phyloP scores from a whole-genome alignment of 257 asterid species.

The Solanum megistacrolobum region DNA sequence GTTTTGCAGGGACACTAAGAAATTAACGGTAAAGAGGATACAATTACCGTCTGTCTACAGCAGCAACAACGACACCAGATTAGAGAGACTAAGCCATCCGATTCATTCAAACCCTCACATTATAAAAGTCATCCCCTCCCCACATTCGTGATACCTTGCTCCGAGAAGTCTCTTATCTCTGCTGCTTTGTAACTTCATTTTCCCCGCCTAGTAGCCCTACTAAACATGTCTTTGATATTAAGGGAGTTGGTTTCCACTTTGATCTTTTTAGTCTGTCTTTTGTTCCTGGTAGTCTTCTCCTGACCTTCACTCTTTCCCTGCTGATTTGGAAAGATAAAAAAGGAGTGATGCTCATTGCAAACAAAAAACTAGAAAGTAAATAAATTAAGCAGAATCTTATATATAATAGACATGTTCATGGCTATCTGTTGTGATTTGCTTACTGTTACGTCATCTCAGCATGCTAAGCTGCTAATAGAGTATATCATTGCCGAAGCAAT shows the following conservation, averaged over 20 bases:
- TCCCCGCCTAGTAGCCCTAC: conserved; percentile 56
- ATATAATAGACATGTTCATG: background rate
- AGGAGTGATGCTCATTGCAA: background rate
- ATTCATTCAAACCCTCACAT: background rate
- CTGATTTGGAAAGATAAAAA: background rate
- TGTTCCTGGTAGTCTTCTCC: conserved; percentile 15
- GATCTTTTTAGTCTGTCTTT: conserved; percentile 60
- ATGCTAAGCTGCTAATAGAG: background rate
- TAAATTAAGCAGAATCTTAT: background rate
- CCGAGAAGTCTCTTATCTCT: background rate
- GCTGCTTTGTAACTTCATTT: conserved; percentile 12
- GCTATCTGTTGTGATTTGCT: background rate
- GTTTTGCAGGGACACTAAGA: background rate
- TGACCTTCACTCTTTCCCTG: conserved; percentile 31
- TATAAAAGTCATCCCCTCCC: background rate
- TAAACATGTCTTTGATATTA: conserved; percentile 90
- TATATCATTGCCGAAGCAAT: background rate
- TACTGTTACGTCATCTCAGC: background rate
- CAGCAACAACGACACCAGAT: background rate
- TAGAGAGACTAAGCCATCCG: background rate
- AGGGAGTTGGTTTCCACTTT: conserved; percentile 68
- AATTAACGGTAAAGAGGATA: background rate
- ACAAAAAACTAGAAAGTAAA: background rate
- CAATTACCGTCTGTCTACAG: background rate
- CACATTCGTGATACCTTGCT: background rate